Base-by-base conservation (phyloP, 148 eudicot genomes). In the Rhododendron molle region DNA sequence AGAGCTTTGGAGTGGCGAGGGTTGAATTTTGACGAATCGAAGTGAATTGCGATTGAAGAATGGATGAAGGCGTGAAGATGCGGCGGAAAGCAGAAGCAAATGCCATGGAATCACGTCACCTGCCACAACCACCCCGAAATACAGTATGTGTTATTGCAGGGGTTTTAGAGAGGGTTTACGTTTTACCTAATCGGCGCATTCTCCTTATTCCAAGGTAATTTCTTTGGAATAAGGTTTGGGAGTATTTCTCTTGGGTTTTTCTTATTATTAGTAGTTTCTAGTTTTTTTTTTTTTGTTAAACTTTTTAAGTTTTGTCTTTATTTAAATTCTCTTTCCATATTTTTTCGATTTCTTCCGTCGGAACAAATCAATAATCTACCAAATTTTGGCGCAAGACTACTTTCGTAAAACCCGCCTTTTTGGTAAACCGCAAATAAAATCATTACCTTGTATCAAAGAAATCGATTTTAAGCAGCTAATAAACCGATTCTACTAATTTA, bases 1-100 rank as follows among this genome's bases (percentile, higher is more conserved):
- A 95, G 83, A 95, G 98, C 91, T 95, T 95, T 12, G 96, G 94
- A 54, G 90, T 74, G 87, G 98, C 92, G 89, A 94, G 95, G 67
- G 95, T 94, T 67, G 98, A 73, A 50, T 83, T 91, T n/a, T 86
- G 83, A 78, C 96, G 98, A 90, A 88, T 83, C 15, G 91, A 90
- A 80, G 85, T 60, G 81, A 89, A 83, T n/a, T 91, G 94, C 30
- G 91, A 89, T 1, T 86, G 92, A 46, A 91, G 86, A 71, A 78
- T 80, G 12, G 93, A 85, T 5, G 92, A 88, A 56, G 87, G 54
- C 8, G 90, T 85, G 44, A 92, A 52, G 52, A 92, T 47, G 15
- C 93, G 91, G 85, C 96, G 94, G 79, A 93, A 85, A 78, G 92
- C 88, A 26, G 90, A 83, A n/a, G 88, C 78, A 83, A 93, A 90